These are phyloP conservation scores for Sclerotinia minor DNA, from an alignment of 2,329 filamentous ascomycete genomes.

Conservation along the genomic window DNA sequence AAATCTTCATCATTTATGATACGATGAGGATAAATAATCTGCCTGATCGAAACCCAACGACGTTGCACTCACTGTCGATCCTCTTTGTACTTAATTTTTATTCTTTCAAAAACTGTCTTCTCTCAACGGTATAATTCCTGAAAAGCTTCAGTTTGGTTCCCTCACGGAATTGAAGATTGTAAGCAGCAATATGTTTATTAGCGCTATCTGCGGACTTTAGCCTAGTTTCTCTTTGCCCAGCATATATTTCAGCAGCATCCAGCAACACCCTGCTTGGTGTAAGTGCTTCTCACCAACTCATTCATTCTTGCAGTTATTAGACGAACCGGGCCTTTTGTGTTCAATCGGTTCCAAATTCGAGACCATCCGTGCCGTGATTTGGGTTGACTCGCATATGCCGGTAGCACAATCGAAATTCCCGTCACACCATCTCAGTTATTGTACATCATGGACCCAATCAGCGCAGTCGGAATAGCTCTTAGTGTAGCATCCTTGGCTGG, in stretches of 20 bases:
- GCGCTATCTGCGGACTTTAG: conserved; percentile 13
- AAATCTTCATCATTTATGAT: conserved; percentile 17
- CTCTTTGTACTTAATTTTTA: neutral
- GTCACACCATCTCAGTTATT: conserved; percentile 11
- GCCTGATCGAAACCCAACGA: conserved; percentile 10
- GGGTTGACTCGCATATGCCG: conserved; percentile 9
- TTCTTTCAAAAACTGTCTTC: neutral
- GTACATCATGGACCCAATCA: conserved; percentile 38
- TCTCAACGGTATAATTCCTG: neutral
- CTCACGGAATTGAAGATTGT: neutral
- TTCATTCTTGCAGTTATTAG: conserved; percentile 12
- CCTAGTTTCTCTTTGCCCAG: conserved; percentile 3
- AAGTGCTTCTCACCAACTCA: conserved; percentile 5
- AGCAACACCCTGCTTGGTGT: neutral
- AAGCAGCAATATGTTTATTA: neutral
- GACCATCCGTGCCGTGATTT: conserved; percentile 18
- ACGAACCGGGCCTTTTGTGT: conserved; percentile 13
- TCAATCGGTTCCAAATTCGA: conserved; percentile 18
- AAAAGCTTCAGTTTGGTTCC: conserved; percentile 12
- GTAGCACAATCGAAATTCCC: conserved; percentile 25
- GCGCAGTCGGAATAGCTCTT: conserved; percentile 36
- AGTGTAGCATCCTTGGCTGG: conserved; percentile 50
- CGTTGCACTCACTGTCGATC: conserved; percentile 12
- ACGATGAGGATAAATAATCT: conserved; percentile 10
- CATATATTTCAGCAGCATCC: conserved; percentile 7